Conservation (phyloP, 305 asterid species). For the Ruellia speciosa region DNA sequence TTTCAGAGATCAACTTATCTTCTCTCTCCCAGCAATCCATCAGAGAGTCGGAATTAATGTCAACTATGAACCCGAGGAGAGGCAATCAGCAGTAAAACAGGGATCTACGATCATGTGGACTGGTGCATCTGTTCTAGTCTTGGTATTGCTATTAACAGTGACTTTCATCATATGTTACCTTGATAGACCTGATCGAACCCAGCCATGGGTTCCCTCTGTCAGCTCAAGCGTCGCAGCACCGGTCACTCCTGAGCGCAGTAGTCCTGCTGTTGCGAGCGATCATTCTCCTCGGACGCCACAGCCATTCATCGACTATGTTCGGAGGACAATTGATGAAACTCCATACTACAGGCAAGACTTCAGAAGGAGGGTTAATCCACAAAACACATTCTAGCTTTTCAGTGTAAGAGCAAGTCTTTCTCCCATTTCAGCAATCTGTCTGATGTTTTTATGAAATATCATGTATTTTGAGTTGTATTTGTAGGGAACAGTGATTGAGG, state of each 20-base stretch:
- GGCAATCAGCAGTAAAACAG: conserved; percentile 11
- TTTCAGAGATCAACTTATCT: conserved; percentile 45
- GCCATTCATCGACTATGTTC: conserved; percentile 74
- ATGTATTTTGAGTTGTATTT: neutral
- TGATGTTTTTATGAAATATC: conserved; percentile 11
- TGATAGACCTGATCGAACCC: conserved; percentile 35
- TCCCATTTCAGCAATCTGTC: conserved; percentile 1
- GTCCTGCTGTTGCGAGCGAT: conserved; percentile 36
- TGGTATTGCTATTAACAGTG: conserved; percentile 26
- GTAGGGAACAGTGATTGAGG: neutral
- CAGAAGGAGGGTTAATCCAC: conserved; percentile 72
- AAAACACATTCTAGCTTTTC: conserved; percentile 50
- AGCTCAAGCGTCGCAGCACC: conserved; percentile 39
- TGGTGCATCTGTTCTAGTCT: conserved; percentile 20
- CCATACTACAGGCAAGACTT: conserved; percentile 74
- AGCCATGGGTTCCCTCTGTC: conserved; percentile 21
- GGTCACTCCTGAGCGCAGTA: conserved; percentile 49
- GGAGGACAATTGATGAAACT: conserved; percentile 83
- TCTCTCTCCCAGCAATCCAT: conserved; percentile 67
- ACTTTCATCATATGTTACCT: conserved; percentile 27
- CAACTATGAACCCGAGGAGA: conserved; percentile 42
- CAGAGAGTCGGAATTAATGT: conserved; percentile 61
- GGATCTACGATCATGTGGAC: conserved; percentile 24
- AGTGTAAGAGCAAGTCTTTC: conserved; percentile 16
- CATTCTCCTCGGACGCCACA: conserved; percentile 86